A percentile compares a stretch with the other conserved stretches of the same genome.
Evolutionary conservation across 805 yeast genomes (phyloP).

Genomic region (Myxozyma melibiosi): DNA sequence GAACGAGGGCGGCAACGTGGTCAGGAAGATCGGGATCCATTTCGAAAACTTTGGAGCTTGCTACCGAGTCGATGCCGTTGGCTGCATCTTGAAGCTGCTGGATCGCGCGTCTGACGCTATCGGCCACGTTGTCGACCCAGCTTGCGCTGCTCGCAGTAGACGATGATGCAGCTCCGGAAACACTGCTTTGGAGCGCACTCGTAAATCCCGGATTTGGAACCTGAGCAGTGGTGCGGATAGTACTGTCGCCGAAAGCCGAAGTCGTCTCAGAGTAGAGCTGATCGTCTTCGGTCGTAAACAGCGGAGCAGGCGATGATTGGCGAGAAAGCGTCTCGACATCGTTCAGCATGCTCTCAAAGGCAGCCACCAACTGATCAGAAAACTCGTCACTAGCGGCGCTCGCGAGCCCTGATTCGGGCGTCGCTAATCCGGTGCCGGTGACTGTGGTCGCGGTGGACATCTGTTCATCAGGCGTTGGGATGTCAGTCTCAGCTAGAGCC

Average conservation of each 20-base stretch:
- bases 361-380: conserved; percentile 16
- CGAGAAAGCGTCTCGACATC: conserved; percentile 17
- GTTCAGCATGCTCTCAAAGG: conserved; percentile 23
- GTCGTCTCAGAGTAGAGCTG: background rate
- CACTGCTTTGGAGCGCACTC: background rate
- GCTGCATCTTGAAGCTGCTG: conserved; percentile 19
- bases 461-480: background rate
- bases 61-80: background rate
- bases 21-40: conserved; percentile 25
- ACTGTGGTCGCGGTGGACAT: conserved; percentile 3
- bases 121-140: conserved; percentile 20
- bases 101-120: conserved; percentile 19
- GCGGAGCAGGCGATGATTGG: background rate
- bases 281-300: background rate
- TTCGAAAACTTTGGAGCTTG: background rate
- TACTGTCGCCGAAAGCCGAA: too few species aligned
- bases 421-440: conserved; percentile 1
- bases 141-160: background rate
- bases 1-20: conserved; percentile 23
- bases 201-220: too few species aligned
- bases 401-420: background rate
- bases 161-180: background rate
- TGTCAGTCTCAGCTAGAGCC: background rate
- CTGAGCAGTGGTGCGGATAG: too few species aligned
- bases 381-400: conserved; percentile 4